A percentile compares a stretch with the other conserved stretches of the same genome.
Evolutionary conservation across 805 yeast genomes (phyloP).

Genomic region (Ogataea trehalophila): DNA sequence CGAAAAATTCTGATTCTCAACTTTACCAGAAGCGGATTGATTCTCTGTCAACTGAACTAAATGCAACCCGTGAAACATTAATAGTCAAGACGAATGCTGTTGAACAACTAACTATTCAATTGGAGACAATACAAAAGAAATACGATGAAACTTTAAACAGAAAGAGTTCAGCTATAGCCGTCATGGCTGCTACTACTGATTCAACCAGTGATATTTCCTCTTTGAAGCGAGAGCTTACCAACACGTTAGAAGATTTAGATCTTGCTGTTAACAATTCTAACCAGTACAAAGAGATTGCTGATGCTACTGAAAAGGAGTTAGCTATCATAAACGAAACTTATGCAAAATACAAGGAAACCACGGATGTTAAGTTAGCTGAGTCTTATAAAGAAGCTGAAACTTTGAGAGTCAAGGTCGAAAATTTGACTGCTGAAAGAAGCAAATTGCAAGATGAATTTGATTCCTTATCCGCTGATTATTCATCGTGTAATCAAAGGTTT

Average conservation of each 20-base stretch:
- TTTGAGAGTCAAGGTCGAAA: slow-evolving; percentile 8
- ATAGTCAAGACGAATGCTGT: slow-evolving; percentile 35
- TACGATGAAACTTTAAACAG: slow-evolving; percentile 24
- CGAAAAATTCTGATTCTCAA: slow-evolving; percentile 52
- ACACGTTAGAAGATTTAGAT: slow-evolving; percentile 48
- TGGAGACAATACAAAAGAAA: slow-evolving; percentile 32
- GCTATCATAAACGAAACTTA: slow-evolving; percentile 48
- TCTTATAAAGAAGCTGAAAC: slow-evolving; percentile 9
- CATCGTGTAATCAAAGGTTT: slow-evolving; percentile 5
- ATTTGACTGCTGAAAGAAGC: slow-evolving; percentile 10
- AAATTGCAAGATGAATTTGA: slow-evolving; percentile 12
- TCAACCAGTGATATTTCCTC: slow-evolving; percentile 19
- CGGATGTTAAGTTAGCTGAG: slow-evolving; percentile 17
- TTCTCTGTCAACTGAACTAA: slow-evolving; percentile 41
- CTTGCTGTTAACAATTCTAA: slow-evolving; percentile 52
- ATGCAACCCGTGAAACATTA: slow-evolving; percentile 37
- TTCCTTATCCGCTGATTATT: slow-evolving; percentile 8
- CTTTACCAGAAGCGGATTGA: slow-evolving; percentile 60
- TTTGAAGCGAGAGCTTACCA: slow-evolving; percentile 29
- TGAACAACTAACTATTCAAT: slow-evolving; percentile 36
- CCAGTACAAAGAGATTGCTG: slow-evolving; percentile 60
- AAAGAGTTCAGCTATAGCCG: slow-evolving; percentile 25
- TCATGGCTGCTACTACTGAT: slow-evolving; percentile 17
- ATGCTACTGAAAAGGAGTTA: slow-evolving; percentile 63
- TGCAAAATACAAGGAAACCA: slow-evolving; percentile 37